Percentiles rank a stretch among this genome's conserved stretches.
These are phyloP conservation scores for Hsuehochloa calcarea DNA, from an alignment of 176 grass and related monocot genomes.

Conservation along the genomic window DNA sequence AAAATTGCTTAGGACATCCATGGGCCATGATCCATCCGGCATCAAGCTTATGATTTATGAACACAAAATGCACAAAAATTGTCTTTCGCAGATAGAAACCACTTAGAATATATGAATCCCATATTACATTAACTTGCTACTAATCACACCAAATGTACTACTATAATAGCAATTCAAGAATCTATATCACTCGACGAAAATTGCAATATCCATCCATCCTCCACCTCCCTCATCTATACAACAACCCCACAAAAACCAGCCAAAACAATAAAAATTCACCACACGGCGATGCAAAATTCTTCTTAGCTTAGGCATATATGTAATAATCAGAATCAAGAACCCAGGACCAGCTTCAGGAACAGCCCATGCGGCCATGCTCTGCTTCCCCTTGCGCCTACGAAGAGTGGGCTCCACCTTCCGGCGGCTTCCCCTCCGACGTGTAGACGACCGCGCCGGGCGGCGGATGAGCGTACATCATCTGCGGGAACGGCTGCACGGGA, in stretches of 20 bases:
- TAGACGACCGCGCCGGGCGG: conserved; percentile 11
- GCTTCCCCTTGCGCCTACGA: conserved; percentile 22
- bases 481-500: conserved; percentile 39
- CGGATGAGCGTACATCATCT: conserved; percentile 33
- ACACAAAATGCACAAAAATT: conserved; percentile 2
- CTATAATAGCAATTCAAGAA: conserved; percentile 28
- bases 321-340: conserved; percentile 26
- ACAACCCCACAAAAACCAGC: conserved; percentile 23
- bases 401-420: conserved; percentile 33
- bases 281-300: conserved; percentile 28
- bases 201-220: conserved; percentile 31
- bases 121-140: conserved; percentile 25
- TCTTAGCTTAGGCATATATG: conserved; percentile 26
- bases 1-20: background rate
- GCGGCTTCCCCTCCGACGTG: conserved; percentile 27
- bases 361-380: conserved; percentile 9
- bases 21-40: background rate
- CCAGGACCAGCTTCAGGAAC: background rate
- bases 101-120: conserved; percentile 25
- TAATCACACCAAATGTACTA: conserved; percentile 23
- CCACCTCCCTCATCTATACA: conserved; percentile 47
- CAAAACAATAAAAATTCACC: conserved; percentile 15
- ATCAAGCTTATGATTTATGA: conserved; percentile 20
- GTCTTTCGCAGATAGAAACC: background rate
- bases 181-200: conserved; percentile 43